A percentile compares a stretch with the other conserved stretches of the same genome.
These are phyloP conservation scores for Pholiota molesta DNA, from an alignment of 768 basidiomycete species.

Conservation along the genomic window DNA sequence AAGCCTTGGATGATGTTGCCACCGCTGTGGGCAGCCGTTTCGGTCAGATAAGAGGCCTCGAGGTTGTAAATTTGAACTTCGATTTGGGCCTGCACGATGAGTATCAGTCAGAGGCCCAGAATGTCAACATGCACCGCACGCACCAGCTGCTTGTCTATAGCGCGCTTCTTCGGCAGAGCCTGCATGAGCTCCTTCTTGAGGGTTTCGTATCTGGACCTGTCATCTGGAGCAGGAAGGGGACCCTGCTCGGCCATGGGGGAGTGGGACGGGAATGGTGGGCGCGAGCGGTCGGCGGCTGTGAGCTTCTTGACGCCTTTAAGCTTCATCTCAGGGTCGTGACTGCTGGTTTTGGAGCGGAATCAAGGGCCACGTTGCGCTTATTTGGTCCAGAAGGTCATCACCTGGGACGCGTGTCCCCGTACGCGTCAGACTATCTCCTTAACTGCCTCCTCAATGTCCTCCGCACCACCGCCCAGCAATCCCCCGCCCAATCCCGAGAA, in stretches of 20 bases:
- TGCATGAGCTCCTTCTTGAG: conserved; percentile 76
- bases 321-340: conserved; percentile 14
- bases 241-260: conserved; percentile 41
- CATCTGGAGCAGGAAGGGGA: conserved; percentile 56
- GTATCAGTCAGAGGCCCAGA: neutral
- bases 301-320: conserved; percentile 14
- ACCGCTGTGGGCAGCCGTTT: conserved; percentile 75
- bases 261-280: conserved; percentile 1
- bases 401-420: conserved; percentile 39
- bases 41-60: conserved; percentile 75
- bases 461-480: conserved; percentile 55
- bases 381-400: conserved; percentile 27
- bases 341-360: conserved; percentile 10
- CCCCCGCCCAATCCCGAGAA: conserved; percentile 57
- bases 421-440: conserved; percentile 32
- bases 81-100: conserved; percentile 59
- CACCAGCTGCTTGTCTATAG: conserved; percentile 78
- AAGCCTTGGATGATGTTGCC: conserved; percentile 91
- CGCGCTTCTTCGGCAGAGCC: conserved; percentile 75
- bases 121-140: conserved; percentile 24
- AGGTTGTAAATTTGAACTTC: conserved; percentile 81
- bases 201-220: conserved; percentile 70
- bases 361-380: conserved; percentile 27
- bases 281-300: neutral
- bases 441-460: conserved; percentile 47